Evolutionary conservation across 805 yeast genomes (phyloP).

Genomic region (Peterozyma toletana): DNA sequence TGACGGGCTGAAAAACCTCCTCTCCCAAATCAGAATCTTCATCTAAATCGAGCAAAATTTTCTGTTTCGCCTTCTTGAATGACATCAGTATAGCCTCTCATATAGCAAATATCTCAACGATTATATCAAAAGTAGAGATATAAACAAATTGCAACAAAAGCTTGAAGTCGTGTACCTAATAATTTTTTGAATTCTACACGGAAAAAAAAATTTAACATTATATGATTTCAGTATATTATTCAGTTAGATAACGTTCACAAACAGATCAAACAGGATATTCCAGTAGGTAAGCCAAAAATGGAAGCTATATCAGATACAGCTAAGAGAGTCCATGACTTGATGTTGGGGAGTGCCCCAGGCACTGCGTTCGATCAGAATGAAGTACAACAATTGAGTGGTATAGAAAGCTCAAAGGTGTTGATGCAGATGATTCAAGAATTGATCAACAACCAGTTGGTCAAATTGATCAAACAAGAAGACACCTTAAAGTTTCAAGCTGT

Average conservation of each 20-base stretch:
- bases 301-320: constrained; percentile 36
- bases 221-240: no score
- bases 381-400: constrained; percentile 41
- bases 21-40: not conserved
- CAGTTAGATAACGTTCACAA: no score
- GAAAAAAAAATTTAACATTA: no score
- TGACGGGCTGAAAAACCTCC: not conserved
- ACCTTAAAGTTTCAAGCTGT: constrained; percentile 73
- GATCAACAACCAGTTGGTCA: constrained; percentile 46
- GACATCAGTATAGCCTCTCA: not conserved
- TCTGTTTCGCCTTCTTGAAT: not conserved
- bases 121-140: no score
- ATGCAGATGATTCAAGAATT: constrained; percentile 38
- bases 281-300: no score
- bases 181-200: no score
- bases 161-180: no score
- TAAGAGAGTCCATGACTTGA: constrained; percentile 48
- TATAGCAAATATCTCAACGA: no score
- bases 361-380: constrained; percentile 63
- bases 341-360: constrained; percentile 45
- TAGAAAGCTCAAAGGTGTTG: constrained; percentile 32
- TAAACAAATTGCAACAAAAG: no score
- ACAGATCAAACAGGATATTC: no score
- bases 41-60: not conserved
- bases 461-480: constrained; percentile 60